Conservation (phyloP, 2,329 filamentous ascomycete species). For the Penicillium sp. region DNA sequence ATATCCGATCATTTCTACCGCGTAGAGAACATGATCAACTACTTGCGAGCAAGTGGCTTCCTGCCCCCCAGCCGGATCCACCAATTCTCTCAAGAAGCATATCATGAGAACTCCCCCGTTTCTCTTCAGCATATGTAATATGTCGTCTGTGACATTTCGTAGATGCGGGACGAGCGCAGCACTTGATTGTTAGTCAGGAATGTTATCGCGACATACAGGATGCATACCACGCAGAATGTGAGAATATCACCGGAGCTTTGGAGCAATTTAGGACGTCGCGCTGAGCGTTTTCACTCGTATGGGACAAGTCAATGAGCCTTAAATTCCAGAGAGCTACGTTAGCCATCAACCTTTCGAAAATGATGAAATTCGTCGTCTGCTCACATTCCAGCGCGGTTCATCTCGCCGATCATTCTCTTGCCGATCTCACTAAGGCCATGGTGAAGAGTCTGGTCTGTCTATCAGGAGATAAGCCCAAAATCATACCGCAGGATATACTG, state of each 20-base stretch:
- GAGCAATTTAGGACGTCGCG: slow-evolving; percentile 26
- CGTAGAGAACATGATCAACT: slow-evolving; percentile 44
- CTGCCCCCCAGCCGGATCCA: slow-evolving; percentile 26
- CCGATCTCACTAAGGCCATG: background rate
- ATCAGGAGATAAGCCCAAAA: background rate
- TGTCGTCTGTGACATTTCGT: slow-evolving; percentile 50
- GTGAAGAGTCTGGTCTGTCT: background rate
- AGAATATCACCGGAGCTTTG: slow-evolving; percentile 31
- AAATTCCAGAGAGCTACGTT: background rate
- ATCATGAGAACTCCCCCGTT: slow-evolving; percentile 51
- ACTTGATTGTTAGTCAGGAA: background rate
- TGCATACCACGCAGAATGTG: slow-evolving; percentile 28
- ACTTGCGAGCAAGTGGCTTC: slow-evolving; percentile 37
- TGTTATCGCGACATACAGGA: slow-evolving; percentile 15
- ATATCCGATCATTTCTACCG: slow-evolving; percentile 37
- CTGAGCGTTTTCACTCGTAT: slow-evolving; percentile 30
- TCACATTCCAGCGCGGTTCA: slow-evolving; percentile 35
- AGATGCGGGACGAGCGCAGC: slow-evolving; percentile 28
- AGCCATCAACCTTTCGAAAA: background rate
- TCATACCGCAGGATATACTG: background rate
- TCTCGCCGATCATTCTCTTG: slow-evolving; percentile 24
- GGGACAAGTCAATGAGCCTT: slow-evolving; percentile 33
- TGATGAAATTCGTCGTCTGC: background rate
- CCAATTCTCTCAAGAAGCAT: slow-evolving; percentile 40
- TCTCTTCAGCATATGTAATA: slow-evolving; percentile 39